phyloP scores from a whole-genome alignment of 2,329 filamentous ascomycete species.

The Pyricularia sp. region DNA sequence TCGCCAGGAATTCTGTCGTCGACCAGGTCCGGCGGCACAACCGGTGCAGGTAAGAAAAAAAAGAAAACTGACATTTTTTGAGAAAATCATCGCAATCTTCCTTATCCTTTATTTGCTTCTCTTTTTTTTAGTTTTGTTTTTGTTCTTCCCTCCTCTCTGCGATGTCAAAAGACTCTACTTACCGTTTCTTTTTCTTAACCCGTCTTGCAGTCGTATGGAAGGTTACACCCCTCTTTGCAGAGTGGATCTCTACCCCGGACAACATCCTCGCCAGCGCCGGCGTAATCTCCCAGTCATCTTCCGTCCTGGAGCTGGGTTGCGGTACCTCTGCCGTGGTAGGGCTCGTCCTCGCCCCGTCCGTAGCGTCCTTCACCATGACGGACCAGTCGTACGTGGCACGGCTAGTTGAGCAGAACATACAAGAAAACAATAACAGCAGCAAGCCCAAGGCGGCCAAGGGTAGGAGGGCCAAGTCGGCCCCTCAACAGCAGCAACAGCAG shows the following conservation, averaged over 20 bases:
- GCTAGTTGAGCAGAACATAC: conserved; percentile 63
- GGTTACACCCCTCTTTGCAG: conserved; percentile 69
- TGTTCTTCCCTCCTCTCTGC: neutral
- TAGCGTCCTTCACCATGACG: conserved; percentile 61
- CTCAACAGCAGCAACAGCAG: neutral
- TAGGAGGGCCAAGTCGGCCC: conserved; percentile 4
- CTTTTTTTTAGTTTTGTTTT: neutral
- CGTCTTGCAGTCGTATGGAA: conserved; percentile 64
- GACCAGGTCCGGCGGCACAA: conserved; percentile 48
- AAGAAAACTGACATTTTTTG: neutral
- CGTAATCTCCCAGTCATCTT: conserved; percentile 29
- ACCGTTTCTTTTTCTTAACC: neutral
- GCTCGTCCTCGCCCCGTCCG: conserved; percentile 47
- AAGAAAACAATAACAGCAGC: conserved; percentile 35
- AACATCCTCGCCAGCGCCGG: conserved; percentile 49
- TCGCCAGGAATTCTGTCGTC: conserved; percentile 74
- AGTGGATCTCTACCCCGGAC: conserved; percentile 55
- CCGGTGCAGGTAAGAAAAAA: conserved; percentile 32
- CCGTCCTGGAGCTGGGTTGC: conserved; percentile 72
- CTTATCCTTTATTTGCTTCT: neutral
- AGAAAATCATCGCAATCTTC: neutral
- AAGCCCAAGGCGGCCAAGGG: conserved; percentile 1
- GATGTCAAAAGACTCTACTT: neutral
- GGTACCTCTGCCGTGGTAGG: conserved; percentile 75
- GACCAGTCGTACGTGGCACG: conserved; percentile 79